Conservation (phyloP, 768 basidiomycete species). For the Pholiota molesta region DNA sequence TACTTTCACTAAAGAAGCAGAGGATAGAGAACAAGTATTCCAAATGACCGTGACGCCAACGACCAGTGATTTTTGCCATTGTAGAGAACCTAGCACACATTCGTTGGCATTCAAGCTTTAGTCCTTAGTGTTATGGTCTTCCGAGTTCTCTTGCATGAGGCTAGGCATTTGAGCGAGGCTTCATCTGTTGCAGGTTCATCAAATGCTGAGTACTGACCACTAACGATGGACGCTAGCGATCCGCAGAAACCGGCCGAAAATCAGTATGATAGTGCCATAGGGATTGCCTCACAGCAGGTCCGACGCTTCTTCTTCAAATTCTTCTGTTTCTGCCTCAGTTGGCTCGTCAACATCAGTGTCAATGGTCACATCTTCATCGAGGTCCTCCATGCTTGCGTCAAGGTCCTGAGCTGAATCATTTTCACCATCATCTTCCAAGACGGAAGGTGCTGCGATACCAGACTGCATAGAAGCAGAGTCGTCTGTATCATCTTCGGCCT, state of each 20-base stretch:
- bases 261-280: too few species aligned
- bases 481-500: slow-evolving; percentile 55
- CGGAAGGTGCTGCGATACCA: slow-evolving; percentile 39
- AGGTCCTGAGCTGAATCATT: slow-evolving; percentile 54
- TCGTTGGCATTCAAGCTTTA: too few species aligned
- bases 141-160: too few species aligned
- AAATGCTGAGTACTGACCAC: too few species aligned
- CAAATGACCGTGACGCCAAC: too few species aligned
- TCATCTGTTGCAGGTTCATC: too few species aligned
- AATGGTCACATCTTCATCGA: slow-evolving; percentile 48
- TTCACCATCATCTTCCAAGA: slow-evolving; percentile 52
- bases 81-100: too few species aligned
- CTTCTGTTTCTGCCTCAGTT: slow-evolving; percentile 19
- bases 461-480: slow-evolving; percentile 46
- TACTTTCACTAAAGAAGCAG: not conserved
- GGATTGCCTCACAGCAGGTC: slow-evolving; percentile 23
- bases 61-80: too few species aligned
- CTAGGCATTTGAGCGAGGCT: too few species aligned
- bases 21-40: not conserved
- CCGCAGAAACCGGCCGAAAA: too few species aligned
- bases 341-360: slow-evolving; percentile 46
- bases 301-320: slow-evolving; percentile 51
- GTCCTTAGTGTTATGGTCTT: too few species aligned
- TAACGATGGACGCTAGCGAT: too few species aligned
- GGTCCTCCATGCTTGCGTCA: slow-evolving; percentile 66